Base-by-base conservation (phyloP, 73 alveolate genomes). In the Breviolum minutum region DNA sequence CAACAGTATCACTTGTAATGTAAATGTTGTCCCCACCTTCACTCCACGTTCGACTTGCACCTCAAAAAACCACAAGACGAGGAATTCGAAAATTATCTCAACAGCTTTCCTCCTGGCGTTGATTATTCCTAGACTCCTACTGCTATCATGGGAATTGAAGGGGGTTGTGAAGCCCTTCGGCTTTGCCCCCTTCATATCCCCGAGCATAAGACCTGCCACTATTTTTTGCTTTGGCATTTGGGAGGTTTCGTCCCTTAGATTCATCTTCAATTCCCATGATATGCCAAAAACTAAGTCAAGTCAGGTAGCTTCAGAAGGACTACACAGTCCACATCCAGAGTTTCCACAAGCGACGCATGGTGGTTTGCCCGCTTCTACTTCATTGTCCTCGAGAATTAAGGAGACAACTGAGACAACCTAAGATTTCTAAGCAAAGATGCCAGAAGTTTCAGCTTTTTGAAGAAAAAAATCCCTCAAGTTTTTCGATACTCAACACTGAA, bases 341-440 rank as follows among this genome's bases (percentile, higher is more conserved):
- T 48, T 48, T 29, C 96, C 96, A 30, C 96, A 90, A 24, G 96
- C 96, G 29, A 90, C 81, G 63, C 96, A 89, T 20, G 92, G 26
- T n/a, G 93, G 76, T 40, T 24, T 73, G 54, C 13, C 48, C 86
- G 54, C 54, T 40, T 40, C 54, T 40, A 40, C 54, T 40, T 40
- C 54, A 40, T 40, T 40, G 54, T 40, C 54, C 54, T 40, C 54
- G 54, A 3, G 54, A 40, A 40, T 40, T 40, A 3, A 40, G 54
- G 54, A 40, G 3, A 40, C 54, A 3, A 40, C 54, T 3, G 54
- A 40, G 3, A 40, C 54, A 3, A 40, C 54, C 54, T 3, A 40
- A 40, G 54, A 40, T 40, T 40, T 40, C 54, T 40, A 40, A 40
- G 54, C 54, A 40, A 40, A 40, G 5, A 40, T 40, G 54, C 54